These are phyloP conservation scores for Diversispora epigaea DNA, from an alignment of 192 early-diverging fungal genomes.

Conservation along the genomic window DNA sequence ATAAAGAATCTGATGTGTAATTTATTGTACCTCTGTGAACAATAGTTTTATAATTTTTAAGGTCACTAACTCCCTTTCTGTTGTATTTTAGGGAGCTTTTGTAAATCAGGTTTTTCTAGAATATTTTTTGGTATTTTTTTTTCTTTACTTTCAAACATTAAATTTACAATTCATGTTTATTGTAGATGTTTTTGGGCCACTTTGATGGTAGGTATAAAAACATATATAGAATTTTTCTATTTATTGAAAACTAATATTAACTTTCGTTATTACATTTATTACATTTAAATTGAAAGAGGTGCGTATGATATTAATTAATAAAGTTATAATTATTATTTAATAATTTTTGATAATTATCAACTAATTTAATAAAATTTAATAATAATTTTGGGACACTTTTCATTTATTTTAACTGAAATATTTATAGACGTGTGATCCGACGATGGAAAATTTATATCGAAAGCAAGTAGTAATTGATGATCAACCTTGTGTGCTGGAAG, in stretches of 20 bases:
- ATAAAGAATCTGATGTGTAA: no score
- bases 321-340: no score
- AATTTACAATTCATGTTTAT: neutral
- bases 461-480: constrained; percentile 76
- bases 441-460: no score
- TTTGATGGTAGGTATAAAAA: constrained; percentile 45
- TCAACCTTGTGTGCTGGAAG: constrained; percentile 94
- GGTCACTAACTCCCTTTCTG: neutral
- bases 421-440: constrained; percentile 83
- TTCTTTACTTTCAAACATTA: neutral
- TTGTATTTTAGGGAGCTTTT: constrained; percentile 36
- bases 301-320: no score
- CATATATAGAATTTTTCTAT: neutral
- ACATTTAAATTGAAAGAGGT: neutral
- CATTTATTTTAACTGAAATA: neutral
- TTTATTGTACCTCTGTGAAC: no score
- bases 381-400: no score
- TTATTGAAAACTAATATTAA: neutral
- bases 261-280: neutral
- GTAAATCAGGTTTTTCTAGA: constrained; percentile 43
- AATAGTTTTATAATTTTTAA: no score
- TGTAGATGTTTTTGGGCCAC: constrained; percentile 43
- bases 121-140: neutral
- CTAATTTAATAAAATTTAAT: neutral
- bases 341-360: neutral